These are phyloP conservation scores for Ogataea wickerhamii DNA, from an alignment of 805 yeast genomes.

Conservation along the genomic window DNA sequence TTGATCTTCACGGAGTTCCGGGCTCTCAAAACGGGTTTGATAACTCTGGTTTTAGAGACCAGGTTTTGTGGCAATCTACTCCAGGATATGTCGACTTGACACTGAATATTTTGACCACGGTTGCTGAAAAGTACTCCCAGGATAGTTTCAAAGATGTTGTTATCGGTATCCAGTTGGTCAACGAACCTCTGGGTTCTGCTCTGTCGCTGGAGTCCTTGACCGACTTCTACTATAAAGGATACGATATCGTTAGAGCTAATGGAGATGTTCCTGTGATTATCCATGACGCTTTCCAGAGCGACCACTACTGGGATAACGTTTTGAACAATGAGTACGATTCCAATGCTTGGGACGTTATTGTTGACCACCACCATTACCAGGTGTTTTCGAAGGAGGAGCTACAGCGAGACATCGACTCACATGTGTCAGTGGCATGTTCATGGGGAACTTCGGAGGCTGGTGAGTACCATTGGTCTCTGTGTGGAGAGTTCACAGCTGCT, in stretches of 20 bases:
- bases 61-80: slow-evolving; percentile 49
- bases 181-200: slow-evolving; percentile 82
- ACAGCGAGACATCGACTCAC: slow-evolving; percentile 55
- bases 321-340: slow-evolving; percentile 37
- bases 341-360: slow-evolving; percentile 53
- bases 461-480: slow-evolving; percentile 70
- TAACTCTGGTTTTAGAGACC: slow-evolving; percentile 82
- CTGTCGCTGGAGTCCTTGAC: slow-evolving; percentile 57
- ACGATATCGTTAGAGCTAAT: slow-evolving; percentile 54
- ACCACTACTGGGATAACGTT: slow-evolving; percentile 60
- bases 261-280: slow-evolving; percentile 46
- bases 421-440: slow-evolving; percentile 54
- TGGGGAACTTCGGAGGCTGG: slow-evolving; percentile 35
- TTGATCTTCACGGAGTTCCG: slow-evolving; percentile 94
- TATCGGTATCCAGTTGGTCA: slow-evolving; percentile 77
- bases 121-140: slow-evolving; percentile 63
- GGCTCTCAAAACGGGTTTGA: slow-evolving; percentile 97
- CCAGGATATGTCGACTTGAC: slow-evolving; percentile 46
- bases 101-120: slow-evolving; percentile 46
- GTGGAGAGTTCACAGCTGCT: slow-evolving; percentile 92
- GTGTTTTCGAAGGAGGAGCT: slow-evolving; percentile 69
- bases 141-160: slow-evolving; percentile 64
- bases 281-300: slow-evolving; percentile 73
- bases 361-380: slow-evolving; percentile 91
- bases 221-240: slow-evolving; percentile 60